Conservation (phyloP, 768 basidiomycete species). For the Mycena belliarum region DNA sequence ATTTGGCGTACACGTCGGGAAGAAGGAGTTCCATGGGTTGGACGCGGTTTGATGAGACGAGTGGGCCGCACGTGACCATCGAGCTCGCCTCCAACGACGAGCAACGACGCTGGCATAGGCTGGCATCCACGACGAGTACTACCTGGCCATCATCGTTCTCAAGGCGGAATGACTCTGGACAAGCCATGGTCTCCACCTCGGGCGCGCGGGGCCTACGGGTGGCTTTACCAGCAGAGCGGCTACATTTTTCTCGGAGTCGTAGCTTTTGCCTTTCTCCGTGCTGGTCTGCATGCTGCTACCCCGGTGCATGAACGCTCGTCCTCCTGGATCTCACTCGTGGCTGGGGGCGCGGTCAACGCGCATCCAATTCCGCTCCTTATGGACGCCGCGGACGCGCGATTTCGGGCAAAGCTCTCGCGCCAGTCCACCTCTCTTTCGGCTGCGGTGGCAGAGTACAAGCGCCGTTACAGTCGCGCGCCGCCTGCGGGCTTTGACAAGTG, state of each 20-base stretch:
- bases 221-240: slow-evolving; percentile 14
- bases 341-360: slow-evolving; percentile 12
- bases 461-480: slow-evolving; percentile 75
- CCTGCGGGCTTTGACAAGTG: slow-evolving; percentile 91
- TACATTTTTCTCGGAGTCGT: slow-evolving; percentile 15
- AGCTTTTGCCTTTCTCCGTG: slow-evolving; percentile 13
- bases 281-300: slow-evolving; percentile 12
- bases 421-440: slow-evolving; percentile 81
- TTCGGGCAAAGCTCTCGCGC: slow-evolving; percentile 58
- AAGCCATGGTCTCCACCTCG: background rate
- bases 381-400: slow-evolving; percentile 78
- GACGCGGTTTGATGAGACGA: no score
- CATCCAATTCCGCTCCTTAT: slow-evolving; percentile 90
- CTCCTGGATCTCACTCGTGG: slow-evolving; percentile 1
- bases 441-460: slow-evolving; percentile 81
- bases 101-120: background rate
- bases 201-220: background rate
- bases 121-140: background rate
- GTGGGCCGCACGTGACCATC: no score
- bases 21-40: no score
- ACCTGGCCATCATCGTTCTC: background rate
- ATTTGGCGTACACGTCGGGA: no score
- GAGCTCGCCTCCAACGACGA: background rate
- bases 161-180: background rate
- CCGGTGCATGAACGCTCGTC: background rate